Percentiles rank a stretch among this genome's conserved stretches.
These are phyloP conservation scores for Ochetophila trinervis DNA, from an alignment of 306 rosid species.

Conservation along the genomic window DNA sequence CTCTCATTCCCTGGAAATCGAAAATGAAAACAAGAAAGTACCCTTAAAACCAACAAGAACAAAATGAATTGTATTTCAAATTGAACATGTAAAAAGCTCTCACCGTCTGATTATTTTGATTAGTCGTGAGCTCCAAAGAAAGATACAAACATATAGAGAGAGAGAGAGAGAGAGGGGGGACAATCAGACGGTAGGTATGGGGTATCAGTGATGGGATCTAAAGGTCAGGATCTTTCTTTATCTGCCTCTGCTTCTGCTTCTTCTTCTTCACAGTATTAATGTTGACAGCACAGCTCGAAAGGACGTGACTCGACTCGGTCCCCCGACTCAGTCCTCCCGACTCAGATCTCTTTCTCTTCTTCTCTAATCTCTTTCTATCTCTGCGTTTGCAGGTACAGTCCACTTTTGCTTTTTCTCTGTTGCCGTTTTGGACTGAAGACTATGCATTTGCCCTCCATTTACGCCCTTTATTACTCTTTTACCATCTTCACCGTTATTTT, in stretches of 20 bases:
- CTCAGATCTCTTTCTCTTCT: neutral
- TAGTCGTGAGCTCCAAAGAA: slow-evolving; percentile 36
- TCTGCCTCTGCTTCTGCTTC: slow-evolving; percentile 5
- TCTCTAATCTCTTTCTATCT: neutral
- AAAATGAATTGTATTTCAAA: slow-evolving; percentile 8
- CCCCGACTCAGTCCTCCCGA: slow-evolving; percentile 27
- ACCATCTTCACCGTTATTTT: slow-evolving; percentile 22
- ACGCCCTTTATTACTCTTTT: slow-evolving; percentile 13
- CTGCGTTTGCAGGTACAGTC: slow-evolving; percentile 26
- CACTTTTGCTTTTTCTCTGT: slow-evolving; percentile 34
- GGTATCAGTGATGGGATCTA: slow-evolving; percentile 46
- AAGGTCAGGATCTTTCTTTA: slow-evolving; percentile 44
- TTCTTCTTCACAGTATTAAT: slow-evolving; percentile 30
- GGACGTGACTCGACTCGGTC: slow-evolving; percentile 34
- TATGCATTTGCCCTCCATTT: slow-evolving; percentile 14
- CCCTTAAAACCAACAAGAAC: slow-evolving; percentile 17
- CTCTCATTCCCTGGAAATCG: neutral
- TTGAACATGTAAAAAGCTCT: neutral
- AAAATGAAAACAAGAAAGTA: slow-evolving; percentile 42
- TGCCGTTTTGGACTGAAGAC: slow-evolving; percentile 24
- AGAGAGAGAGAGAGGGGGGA: slow-evolving; percentile 11
- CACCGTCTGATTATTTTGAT: too few species aligned
- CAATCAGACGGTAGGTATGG: slow-evolving; percentile 47
- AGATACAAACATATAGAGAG: slow-evolving; percentile 12
- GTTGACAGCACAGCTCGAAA: slow-evolving; percentile 41